Percentiles rank a stretch among this genome's conserved stretches.
Conservation (phyloP, 2,329 filamentous ascomycete species). For the Aureobasidium sp. region DNA sequence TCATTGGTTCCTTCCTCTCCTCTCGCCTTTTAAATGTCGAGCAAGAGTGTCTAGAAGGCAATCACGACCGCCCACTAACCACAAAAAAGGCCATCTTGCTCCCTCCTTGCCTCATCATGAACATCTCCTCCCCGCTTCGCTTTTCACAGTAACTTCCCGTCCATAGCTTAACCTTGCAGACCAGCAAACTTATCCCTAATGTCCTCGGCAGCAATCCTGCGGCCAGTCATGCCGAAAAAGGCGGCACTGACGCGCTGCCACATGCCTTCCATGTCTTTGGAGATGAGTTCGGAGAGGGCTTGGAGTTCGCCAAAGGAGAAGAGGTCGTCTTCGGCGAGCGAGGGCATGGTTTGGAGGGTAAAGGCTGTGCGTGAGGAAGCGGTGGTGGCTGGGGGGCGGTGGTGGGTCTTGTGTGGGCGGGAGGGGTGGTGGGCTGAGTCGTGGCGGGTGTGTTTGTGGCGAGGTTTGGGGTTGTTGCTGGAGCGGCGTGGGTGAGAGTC, state of each 20-base stretch:
- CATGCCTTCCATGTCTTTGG: slow-evolving; percentile 36
- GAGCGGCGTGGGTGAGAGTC: background rate
- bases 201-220: slow-evolving; percentile 52
- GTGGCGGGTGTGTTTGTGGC: background rate
- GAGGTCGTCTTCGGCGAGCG: slow-evolving; percentile 28
- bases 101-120: background rate
- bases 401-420: background rate
- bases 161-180: slow-evolving; percentile 31
- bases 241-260: slow-evolving; percentile 42
- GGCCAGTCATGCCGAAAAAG: slow-evolving; percentile 45
- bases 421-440: background rate
- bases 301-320: slow-evolving; percentile 34
- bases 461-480: background rate
- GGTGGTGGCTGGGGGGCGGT: no score
- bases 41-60: background rate
- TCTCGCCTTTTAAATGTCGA: background rate
- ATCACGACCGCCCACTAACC: background rate
- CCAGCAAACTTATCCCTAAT: slow-evolving; percentile 53
- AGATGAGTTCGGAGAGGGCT: slow-evolving; percentile 38
- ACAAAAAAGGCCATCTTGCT: background rate
- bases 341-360: slow-evolving; percentile 16
- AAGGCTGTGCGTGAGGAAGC: background rate
- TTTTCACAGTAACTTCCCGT: background rate
- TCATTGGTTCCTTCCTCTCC: background rate
- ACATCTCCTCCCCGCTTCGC: background rate